A percentile compares a stretch with the other conserved stretches of the same genome.
Evolutionary conservation across 106 monocot genomes (phyloP).

Genomic region (Platanthera zijinensis): DNA sequence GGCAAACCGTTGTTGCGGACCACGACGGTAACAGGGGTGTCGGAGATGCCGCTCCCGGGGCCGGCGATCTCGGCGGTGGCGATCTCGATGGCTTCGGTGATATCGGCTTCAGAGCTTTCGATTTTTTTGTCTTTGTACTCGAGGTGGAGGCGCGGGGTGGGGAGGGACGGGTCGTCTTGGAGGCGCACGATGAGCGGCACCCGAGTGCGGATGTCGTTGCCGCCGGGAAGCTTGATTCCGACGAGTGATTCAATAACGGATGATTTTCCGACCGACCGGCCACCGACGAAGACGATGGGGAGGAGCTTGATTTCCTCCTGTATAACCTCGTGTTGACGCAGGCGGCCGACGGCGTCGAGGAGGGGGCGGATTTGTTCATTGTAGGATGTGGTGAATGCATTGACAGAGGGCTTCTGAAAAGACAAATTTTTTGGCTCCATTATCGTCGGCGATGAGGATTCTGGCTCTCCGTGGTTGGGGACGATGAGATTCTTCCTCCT

Average conservation of each 20-base stretch:
- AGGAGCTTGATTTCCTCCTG: slow-evolving; percentile 8
- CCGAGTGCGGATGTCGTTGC: slow-evolving; percentile 19
- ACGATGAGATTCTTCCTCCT: slow-evolving; percentile 10
- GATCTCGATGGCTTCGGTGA: slow-evolving; percentile 4
- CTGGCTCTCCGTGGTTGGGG: background rate
- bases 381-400: background rate
- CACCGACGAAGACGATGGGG: slow-evolving; percentile 12
- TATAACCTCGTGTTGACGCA: slow-evolving; percentile 1
- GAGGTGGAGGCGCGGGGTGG: background rate
- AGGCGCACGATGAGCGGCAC: slow-evolving; percentile 21
- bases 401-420: background rate
- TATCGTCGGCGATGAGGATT: no score
- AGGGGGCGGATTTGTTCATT: slow-evolving; percentile 3
- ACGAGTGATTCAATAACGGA: slow-evolving; percentile 19
- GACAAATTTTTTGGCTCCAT: no score
- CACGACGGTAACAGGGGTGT: slow-evolving; percentile 3
- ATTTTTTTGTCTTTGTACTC: slow-evolving; percentile 13
- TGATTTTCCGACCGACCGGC: slow-evolving; percentile 14
- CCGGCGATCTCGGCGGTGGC: slow-evolving; percentile 8
- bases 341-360: slow-evolving; percentile 2
- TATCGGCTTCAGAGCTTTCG: background rate
- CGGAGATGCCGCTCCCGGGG: background rate
- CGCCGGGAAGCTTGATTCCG: slow-evolving; percentile 17
- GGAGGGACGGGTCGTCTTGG: background rate
- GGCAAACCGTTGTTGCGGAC: slow-evolving; percentile 7